Evolutionary conservation across 208 protist genomes (phyloP).

Genomic region (Plasmodiophora brassicae): DNA sequence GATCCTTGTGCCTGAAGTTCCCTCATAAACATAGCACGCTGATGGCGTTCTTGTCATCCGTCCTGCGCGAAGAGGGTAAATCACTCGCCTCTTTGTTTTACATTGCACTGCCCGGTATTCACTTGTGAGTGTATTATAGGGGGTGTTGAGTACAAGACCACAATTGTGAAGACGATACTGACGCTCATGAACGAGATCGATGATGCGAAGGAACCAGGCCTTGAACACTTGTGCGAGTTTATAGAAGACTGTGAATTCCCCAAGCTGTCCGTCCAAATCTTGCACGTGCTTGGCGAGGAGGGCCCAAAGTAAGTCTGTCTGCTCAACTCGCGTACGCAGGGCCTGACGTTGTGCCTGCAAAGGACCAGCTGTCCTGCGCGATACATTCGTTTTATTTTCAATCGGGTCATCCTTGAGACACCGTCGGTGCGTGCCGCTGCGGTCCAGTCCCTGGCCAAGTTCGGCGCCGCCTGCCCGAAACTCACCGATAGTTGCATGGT

Average conservation of each 20-base stretch:
- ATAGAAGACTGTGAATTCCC: constrained; percentile 98
- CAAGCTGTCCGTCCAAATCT: constrained; percentile 82
- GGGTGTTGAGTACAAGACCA: constrained; percentile 32
- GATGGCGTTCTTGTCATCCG: constrained; percentile 63
- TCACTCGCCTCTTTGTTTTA: constrained; percentile 65
- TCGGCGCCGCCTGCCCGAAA: constrained; percentile 76
- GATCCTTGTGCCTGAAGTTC: constrained; percentile 83
- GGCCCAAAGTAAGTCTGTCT: constrained; percentile 68
- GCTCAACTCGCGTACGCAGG: background rate
- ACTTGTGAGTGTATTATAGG: background rate
- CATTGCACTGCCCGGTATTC: background rate
- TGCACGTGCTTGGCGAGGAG: constrained; percentile 88
- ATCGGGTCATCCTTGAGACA: constrained; percentile 66
- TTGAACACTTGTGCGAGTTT: constrained; percentile 93
- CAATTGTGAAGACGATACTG: constrained; percentile 38
- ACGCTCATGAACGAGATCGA: constrained; percentile 31
- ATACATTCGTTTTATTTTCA: constrained; percentile 92
- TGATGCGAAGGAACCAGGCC: constrained; percentile 51
- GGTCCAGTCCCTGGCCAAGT: constrained; percentile 91
- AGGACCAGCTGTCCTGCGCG: constrained; percentile 48
- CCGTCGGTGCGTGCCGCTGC: constrained; percentile 68
- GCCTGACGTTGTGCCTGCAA: background rate
- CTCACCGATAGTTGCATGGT: constrained; percentile 75
- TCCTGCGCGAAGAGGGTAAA: constrained; percentile 62
- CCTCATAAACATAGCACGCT: constrained; percentile 72